phyloP scores from a whole-genome alignment of 2,329 filamentous ascomycete genomes.

The Geoglossum cookeanum region DNA sequence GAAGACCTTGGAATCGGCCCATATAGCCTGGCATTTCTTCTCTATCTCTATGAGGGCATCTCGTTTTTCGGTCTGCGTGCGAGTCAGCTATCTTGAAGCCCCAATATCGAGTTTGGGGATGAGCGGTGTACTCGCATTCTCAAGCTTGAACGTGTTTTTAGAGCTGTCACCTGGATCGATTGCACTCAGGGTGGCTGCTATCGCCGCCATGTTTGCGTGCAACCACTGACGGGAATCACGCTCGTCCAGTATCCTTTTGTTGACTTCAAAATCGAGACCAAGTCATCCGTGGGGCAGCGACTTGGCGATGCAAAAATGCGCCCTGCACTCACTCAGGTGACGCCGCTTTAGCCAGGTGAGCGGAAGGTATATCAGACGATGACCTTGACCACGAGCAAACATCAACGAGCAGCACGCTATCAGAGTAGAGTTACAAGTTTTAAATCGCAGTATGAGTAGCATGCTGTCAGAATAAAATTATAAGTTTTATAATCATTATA shows the following conservation, averaged over 20 bases:
- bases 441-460: constrained; percentile 1
- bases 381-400: constrained; percentile 1
- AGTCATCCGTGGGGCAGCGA: background rate
- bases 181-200: constrained; percentile 30
- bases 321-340: too few species aligned
- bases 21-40: constrained; percentile 81
- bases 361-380: background rate
- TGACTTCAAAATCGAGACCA: constrained; percentile 4
- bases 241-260: background rate
- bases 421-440: constrained; percentile 1
- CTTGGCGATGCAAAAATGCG: background rate
- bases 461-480: background rate
- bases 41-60: constrained; percentile 66
- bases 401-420: background rate
- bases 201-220: constrained; percentile 25
- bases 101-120: background rate
- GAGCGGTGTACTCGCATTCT: constrained; percentile 28
- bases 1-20: constrained; percentile 63
- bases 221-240: background rate
- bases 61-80: constrained; percentile 59
- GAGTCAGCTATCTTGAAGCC: background rate
- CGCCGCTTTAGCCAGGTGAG: too few species aligned
- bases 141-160: constrained; percentile 45
- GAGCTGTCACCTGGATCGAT: constrained; percentile 34
- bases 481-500: too few species aligned